Base-by-base conservation (phyloP, 495 filamentous ascomycete genomes). In the Cercophora samala region DNA sequence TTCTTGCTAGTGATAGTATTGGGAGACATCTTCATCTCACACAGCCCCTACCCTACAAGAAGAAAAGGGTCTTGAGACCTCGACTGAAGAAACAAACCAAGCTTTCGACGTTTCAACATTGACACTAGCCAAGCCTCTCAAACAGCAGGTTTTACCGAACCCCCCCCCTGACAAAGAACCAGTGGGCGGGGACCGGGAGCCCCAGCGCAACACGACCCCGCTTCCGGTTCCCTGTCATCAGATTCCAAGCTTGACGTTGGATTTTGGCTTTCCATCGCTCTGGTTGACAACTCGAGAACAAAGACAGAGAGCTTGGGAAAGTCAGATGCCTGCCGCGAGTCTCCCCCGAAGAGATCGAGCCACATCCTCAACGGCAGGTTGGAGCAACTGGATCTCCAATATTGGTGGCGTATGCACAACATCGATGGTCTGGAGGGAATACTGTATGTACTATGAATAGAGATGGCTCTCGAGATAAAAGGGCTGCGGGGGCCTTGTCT, bases 121-220 rank as follows among this genome's bases (percentile, higher is more conserved):
- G 54, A 23, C 58, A 60, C 23, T 23, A 60, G 24, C 23, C 58
- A 25, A 25, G 22, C 9, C 58, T 9, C 23, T 13, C 58, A 60
- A 60, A 60, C 23, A 26, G 75, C 75, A 77, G 73, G 63, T 76
- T 65, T 73, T 75, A 72, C 76, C 76, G 76, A 77, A 69, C 71
- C 73, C 73, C 74, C 76, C 74, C 76, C 73, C 75, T 72, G 52
- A 75, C 75, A 73, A 37, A 68, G 64, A 74, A 62, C 67, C 62
- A 70, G 68, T 74, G 68, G 69, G 66, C 70, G 70, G 72, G 71
- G 73, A 72, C 73, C 70, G 74, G 72, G 69, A 73, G 72, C 67
- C 56, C 26, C 63, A 26, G 24, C 23, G 17, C 58, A 22, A 56
- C 9, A 56, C 13, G n/a, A 63, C 51, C 46, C 61, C 42, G 29